These are phyloP conservation scores for Hansenula lynferdii DNA, from an alignment of 1,139 yeast genomes.

Conservation along the genomic window DNA sequence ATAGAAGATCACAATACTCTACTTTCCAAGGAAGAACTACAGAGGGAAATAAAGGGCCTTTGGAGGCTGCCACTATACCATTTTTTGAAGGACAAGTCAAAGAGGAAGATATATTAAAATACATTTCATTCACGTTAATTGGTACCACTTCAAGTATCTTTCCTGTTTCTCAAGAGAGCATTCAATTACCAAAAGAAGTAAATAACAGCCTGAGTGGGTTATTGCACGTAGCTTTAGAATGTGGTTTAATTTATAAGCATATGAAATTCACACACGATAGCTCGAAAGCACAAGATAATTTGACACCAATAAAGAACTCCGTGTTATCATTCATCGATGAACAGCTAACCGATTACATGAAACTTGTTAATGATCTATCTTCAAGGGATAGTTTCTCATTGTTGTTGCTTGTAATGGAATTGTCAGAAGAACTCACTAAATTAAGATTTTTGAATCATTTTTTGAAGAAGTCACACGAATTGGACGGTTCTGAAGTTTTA, in stretches of 20 bases:
- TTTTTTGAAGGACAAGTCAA: constrained; percentile 25
- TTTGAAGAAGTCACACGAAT: constrained; percentile 29
- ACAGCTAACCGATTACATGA: constrained; percentile 50
- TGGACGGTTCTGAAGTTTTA: constrained; percentile 53
- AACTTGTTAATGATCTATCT: constrained; percentile 50
- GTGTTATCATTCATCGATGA: constrained; percentile 51
- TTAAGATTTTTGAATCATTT: constrained; percentile 53
- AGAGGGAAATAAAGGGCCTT: constrained; percentile 19
- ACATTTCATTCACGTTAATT: constrained; percentile 60
- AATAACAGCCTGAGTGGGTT: constrained; percentile 56
- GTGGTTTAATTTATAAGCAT: constrained; percentile 60
- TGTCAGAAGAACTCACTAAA: constrained; percentile 47
- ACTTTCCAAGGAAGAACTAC: constrained; percentile 9
- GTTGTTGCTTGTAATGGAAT: constrained; percentile 37
- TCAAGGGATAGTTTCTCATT: constrained; percentile 28
- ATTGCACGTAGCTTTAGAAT: constrained; percentile 59
- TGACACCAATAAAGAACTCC: constrained; percentile 61
- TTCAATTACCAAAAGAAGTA: constrained; percentile 46
- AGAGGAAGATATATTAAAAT: constrained; percentile 50
- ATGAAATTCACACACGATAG: constrained; percentile 33
- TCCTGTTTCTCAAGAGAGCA: constrained; percentile 34
- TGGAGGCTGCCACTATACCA: constrained; percentile 23
- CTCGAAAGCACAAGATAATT: constrained; percentile 24
- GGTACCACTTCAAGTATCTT: constrained; percentile 70
- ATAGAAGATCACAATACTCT: constrained; percentile 27